These are phyloP conservation scores for Suhomyces panamericanus DNA, from an alignment of 1,139 yeast genomes.

Conservation along the genomic window DNA sequence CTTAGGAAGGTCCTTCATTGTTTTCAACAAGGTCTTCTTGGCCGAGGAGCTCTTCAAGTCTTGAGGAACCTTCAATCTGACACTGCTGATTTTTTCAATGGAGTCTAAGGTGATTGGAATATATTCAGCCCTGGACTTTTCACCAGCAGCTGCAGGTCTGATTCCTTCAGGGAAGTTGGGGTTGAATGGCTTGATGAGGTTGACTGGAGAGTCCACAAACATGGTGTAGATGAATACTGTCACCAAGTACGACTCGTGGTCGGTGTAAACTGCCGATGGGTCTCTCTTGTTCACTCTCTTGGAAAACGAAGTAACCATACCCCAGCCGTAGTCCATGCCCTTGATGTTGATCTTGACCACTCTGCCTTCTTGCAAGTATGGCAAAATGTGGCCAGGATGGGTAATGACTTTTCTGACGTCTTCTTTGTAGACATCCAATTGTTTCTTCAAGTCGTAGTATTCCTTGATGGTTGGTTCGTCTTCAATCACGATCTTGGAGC, in stretches of 20 bases:
- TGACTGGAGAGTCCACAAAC: constrained; percentile 75
- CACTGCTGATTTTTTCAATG: constrained; percentile 70
- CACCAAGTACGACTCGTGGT: constrained; percentile 86
- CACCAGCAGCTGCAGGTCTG: constrained; percentile 75
- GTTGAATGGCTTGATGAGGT: constrained; percentile 66
- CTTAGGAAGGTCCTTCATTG: constrained; percentile 74
- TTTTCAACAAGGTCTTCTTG: constrained; percentile 70
- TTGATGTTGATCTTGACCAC: constrained; percentile 66
- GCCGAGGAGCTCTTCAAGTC: constrained; percentile 73
- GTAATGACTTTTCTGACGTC: constrained; percentile 85
- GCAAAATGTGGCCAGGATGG: constrained; percentile 84
- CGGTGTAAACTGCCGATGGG: constrained; percentile 54
- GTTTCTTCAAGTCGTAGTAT: constrained; percentile 77
- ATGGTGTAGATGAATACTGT: constrained; percentile 80
- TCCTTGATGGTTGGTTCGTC: constrained; percentile 76
- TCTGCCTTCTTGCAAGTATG: constrained; percentile 88
- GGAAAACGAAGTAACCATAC: constrained; percentile 74
- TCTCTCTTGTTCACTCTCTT: constrained; percentile 67
- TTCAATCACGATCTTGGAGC: constrained; percentile 60
- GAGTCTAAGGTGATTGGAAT: constrained; percentile 84
- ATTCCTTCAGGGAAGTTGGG: constrained; percentile 86
- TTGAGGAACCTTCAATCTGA: constrained; percentile 79
- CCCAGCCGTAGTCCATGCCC: constrained; percentile 86
- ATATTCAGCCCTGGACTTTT: constrained; percentile 70
- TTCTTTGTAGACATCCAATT: constrained; percentile 65